Conservation (phyloP, 371 early-diverging fungal genomes). For the Lichtheimia ornata region DNA sequence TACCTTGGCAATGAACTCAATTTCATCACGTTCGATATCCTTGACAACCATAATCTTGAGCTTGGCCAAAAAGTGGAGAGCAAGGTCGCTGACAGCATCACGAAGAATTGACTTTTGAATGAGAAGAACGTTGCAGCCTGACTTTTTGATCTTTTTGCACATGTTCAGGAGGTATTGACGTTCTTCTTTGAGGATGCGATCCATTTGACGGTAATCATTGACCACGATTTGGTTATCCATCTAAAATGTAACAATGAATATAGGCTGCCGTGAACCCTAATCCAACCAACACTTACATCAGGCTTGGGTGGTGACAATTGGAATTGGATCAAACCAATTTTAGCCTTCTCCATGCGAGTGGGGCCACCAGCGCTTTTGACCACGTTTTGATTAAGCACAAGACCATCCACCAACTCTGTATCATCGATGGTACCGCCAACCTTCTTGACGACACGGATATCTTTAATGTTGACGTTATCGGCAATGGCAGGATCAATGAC, state of each 20-base stretch:
- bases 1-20: conserved; percentile 97
- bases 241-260: conserved; percentile 26
- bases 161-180: conserved; percentile 97
- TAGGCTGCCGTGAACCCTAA: background rate
- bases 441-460: conserved; percentile 96
- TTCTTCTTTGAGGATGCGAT: conserved; percentile 99
- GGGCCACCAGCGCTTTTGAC: conserved; percentile 94
- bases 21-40: conserved; percentile 99
- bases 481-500: conserved; percentile 88
- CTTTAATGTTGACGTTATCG: conserved; percentile 90
- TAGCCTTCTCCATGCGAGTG: conserved; percentile 94
- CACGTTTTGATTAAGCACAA: conserved; percentile 91
- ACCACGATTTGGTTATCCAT: conserved; percentile 99
- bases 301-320: conserved; percentile 99
- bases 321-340: conserved; percentile 98
- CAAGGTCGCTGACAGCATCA: conserved; percentile 98
- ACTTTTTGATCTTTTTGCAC: conserved; percentile 98
- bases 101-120: conserved; percentile 99
- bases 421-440: conserved; percentile 98
- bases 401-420: conserved; percentile 91
- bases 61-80: conserved; percentile 97
- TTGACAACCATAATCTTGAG: conserved; percentile 97
- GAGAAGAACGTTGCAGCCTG: conserved; percentile 96
- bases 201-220: conserved; percentile 99
- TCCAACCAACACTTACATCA: conserved; percentile 63